Evolutionary conservation across 257 asterid species (phyloP).

Genomic region (Salvia rosmarinus): DNA sequence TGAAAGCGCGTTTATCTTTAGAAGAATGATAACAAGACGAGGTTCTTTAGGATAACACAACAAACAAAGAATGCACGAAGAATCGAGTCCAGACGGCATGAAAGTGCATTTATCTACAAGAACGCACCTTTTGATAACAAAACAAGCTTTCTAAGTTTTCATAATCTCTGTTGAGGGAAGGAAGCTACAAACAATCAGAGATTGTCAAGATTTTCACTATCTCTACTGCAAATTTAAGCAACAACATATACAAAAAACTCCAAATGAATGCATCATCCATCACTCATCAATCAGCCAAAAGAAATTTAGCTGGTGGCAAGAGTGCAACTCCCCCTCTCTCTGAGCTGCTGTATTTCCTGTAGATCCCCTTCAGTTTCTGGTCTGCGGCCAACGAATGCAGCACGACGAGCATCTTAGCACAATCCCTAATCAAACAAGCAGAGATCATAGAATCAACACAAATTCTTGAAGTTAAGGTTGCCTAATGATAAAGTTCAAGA

Average conservation of each 20-base stretch:
- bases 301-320: constrained; percentile 59
- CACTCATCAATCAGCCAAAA: constrained; percentile 37
- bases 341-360: constrained; percentile 52
- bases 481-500: neutral
- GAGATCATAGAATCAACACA: neutral
- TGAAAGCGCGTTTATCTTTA: neutral
- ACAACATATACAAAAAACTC: neutral
- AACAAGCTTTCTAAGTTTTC: neutral
- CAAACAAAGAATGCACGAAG: too few relatives aligned
- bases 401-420: constrained; percentile 60
- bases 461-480: neutral
- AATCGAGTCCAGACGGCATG: too few relatives aligned
- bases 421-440: constrained; percentile 40
- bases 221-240: neutral
- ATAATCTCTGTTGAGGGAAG: neutral
- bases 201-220: neutral
- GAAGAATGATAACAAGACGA: neutral
- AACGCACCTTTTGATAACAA: too few relatives aligned
- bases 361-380: constrained; percentile 56
- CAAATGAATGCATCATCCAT: neutral
- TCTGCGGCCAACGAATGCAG: constrained; percentile 51
- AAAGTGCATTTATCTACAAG: too few relatives aligned
- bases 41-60: neutral
- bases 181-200: neutral
- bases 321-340: constrained; percentile 63